Base-by-base conservation (phyloP, 2,329 filamentous ascomycete species). In the Chrysosporium queenslandicum region DNA sequence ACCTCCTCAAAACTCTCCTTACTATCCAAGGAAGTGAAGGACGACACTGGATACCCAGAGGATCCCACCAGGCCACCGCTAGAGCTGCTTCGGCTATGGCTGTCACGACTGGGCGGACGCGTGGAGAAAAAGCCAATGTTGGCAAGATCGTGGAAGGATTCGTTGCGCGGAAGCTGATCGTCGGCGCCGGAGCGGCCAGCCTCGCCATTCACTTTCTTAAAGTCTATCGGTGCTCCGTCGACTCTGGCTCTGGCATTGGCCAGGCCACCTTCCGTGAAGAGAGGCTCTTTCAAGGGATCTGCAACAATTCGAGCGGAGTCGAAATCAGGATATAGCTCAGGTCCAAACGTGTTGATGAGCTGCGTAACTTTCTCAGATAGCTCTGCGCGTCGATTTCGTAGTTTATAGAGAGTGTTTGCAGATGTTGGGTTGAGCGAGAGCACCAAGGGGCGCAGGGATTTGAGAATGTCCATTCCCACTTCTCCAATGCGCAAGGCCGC, bases 401-500 rank as follows among this genome's bases (percentile, higher is more conserved):
- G 78, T 60, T 84, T 85, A 57, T 87, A 80, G 46, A 98, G 80
- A 53, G 85, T 87, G 71, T 90, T 94, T 66, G 82, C 85, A 1
- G 87, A 91, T 3, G 82, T 82, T 1, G 92, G 92, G 61, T 86
- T 85, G 62, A 97, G 77, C 58, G 87, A 92, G 30, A 96, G 76
- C 42, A 94, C 75, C 8, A 98, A 79, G 4, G 92, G 92, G 8
- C 88, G 81, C 14, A 98, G 78, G 0, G 91, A 97, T 71, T 97
- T 98, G 72, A 92, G 75, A 52, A 98, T 96, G 65, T 98, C 92
- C 89, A 98, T 96, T 49, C 91, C 92, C n/a, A 94, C 85, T 71
- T 98, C 92, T 43, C 92, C 92, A 59, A 97, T 94, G 9, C 92
- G 85, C 49, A 98, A 81, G 5, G 92, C 88, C 3, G 89, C 90